These are phyloP conservation scores for Coemansia erecta DNA, from an alignment of 192 early-diverging fungal species.

Conservation along the genomic window DNA sequence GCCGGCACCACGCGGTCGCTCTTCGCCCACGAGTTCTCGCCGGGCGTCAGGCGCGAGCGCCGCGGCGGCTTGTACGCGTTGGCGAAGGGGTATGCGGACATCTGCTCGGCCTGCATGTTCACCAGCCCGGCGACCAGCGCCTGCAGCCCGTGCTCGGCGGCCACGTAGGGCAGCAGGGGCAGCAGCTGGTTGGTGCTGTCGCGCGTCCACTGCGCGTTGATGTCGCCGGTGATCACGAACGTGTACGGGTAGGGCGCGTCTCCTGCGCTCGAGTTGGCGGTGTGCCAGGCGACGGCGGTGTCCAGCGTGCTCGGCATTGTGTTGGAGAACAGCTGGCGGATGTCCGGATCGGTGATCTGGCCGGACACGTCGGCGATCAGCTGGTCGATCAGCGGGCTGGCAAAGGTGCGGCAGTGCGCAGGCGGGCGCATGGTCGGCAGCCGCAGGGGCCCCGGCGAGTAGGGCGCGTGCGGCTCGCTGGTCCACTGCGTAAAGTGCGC, in stretches of 20 bases:
- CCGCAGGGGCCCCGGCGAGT: background rate
- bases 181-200: slow-evolving; percentile 65
- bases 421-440: slow-evolving; percentile 20
- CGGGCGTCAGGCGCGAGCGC: slow-evolving; percentile 24
- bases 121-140: slow-evolving; percentile 53
- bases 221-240: slow-evolving; percentile 70
- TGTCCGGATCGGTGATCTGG: slow-evolving; percentile 48
- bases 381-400: slow-evolving; percentile 44
- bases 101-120: slow-evolving; percentile 53
- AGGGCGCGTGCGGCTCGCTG: background rate
- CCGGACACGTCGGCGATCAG: slow-evolving; percentile 19
- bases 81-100: slow-evolving; percentile 49
- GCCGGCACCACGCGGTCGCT: slow-evolving; percentile 50
- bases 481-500: slow-evolving; percentile 8
- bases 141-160: slow-evolving; percentile 27
- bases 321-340: slow-evolving; percentile 56
- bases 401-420: slow-evolving; percentile 29
- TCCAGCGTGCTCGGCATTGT: slow-evolving; percentile 66
- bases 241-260: slow-evolving; percentile 36
- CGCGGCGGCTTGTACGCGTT: slow-evolving; percentile 59
- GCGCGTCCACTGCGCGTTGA: slow-evolving; percentile 68
- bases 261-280: too few species aligned
- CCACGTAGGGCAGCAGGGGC: slow-evolving; percentile 51
- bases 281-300: slow-evolving; percentile 62
- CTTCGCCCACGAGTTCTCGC: slow-evolving; percentile 25